phyloP scores from a whole-genome alignment of 306 rosid species.

The Corylus heterophylla region DNA sequence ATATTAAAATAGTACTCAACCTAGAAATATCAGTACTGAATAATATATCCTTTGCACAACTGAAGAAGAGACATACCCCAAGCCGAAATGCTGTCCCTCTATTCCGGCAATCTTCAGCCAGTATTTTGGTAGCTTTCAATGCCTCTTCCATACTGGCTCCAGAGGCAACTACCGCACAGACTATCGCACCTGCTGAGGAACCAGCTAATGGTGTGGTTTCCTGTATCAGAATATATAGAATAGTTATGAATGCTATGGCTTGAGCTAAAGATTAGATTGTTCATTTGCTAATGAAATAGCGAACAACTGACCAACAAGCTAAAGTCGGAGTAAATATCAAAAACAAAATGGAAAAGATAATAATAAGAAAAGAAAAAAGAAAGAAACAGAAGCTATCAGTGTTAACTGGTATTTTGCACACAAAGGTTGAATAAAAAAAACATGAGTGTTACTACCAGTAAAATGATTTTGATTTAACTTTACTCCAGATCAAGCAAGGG shows the following conservation, averaged over 20 bases:
- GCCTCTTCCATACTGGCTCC: conserved; percentile 92
- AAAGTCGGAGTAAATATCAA: not conserved
- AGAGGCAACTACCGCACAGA: conserved; percentile 89
- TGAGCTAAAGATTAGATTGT: not conserved
- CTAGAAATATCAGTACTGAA: not conserved
- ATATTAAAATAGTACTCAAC: not conserved
- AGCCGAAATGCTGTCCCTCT: conserved; percentile 92
- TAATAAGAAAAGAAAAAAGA: too few relatives aligned
- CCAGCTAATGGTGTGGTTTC: conserved; percentile 96
- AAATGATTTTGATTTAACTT: too few relatives aligned
- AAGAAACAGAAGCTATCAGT: too few relatives aligned
- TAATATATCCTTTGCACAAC: conserved; percentile 6
- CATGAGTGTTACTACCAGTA: too few relatives aligned
- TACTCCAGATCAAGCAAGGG: not conserved
- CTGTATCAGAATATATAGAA: conserved; percentile 42
- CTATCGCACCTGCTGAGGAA: conserved; percentile 97
- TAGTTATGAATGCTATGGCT: not conserved
- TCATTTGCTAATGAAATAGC: not conserved
- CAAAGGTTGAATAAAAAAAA: too few relatives aligned
- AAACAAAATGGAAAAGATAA: too few relatives aligned
- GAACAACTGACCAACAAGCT: not conserved
- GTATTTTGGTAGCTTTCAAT: conserved; percentile 71
- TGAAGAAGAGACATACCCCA: conserved; percentile 60
- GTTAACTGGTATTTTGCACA: too few relatives aligned
- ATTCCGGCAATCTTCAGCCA: conserved; percentile 87